phyloP scores from a whole-genome alignment of 108 stramenopile species.

The Parietichytrium sp. region DNA sequence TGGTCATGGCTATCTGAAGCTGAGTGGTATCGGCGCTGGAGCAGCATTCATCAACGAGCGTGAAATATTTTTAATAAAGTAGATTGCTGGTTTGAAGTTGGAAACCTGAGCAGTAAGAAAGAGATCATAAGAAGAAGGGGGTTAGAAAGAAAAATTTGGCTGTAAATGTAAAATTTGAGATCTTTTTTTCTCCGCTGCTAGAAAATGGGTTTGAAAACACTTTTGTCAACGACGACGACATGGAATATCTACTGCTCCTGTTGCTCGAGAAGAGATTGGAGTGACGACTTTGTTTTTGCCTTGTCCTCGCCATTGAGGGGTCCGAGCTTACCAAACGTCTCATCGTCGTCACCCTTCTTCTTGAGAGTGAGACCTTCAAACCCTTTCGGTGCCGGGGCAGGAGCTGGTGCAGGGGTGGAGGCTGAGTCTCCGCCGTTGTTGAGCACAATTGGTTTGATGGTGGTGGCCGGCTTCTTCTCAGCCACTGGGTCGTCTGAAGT shows the following conservation, averaged over 20 bases:
- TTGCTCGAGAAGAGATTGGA: background rate
- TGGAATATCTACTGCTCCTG: constrained; percentile 36
- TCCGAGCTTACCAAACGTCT: background rate
- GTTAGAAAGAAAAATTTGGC: no score
- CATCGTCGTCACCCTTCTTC: constrained; percentile 35
- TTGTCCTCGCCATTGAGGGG: background rate
- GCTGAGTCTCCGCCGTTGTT: background rate
- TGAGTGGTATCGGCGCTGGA: no score
- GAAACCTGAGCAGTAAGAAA: no score
- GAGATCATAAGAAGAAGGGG: no score
- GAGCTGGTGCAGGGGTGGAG: background rate
- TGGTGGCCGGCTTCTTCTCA: background rate
- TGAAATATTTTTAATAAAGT: no score
- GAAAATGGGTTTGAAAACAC: no score
- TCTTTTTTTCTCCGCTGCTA: no score
- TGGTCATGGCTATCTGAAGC: no score
- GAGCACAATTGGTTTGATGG: constrained; percentile 21
- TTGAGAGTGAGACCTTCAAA: background rate
- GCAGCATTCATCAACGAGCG: no score
- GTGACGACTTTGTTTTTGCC: constrained; percentile 11
- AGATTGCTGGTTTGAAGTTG: no score
- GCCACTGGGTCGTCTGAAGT: background rate
- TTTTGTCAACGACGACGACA: no score
- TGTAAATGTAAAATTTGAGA: no score
- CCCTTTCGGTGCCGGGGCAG: background rate